Base-by-base conservation (phyloP, 345 rosid species). In the Ceriops decandra region DNA sequence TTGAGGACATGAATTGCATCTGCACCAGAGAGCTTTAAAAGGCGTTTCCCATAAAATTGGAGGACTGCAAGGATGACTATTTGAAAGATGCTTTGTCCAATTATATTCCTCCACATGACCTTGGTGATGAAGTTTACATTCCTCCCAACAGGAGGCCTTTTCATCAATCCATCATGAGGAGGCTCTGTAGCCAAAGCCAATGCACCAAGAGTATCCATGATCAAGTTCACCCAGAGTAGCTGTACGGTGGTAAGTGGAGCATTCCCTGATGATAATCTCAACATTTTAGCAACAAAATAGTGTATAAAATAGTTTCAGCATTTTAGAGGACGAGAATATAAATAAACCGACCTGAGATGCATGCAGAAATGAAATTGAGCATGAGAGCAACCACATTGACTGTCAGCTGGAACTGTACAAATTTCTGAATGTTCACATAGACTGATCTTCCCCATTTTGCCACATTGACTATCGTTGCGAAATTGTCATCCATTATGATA, bases 201-300 rank as follows among this genome's bases (percentile, higher is more conserved):
- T 8, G 96, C 96, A 51, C 96, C 96, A 1, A 90, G 92, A 28
- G 96, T 87, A 87, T 90, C 96, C 96, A 90, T 90, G 62, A 90
- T 90, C 86, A 90, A 77, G 85, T 90, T 90, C 68, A 87, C 96
- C 96, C 96, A 90, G 0, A 90, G 96, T 75, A 90, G 73, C 67
- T 90, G 96, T 31, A 87, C 92, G 33, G 96, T 91, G 2, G 90
- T 90, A 15, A 90, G 88, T 64, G 96, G 96, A 64, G 90, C 91
- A 68, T 85, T 66, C 7, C 96, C 96, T 90, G 82, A 56, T 10
- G 16, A 56, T 24, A 24, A 27, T 24, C 28, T 24, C 21, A 56
- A 56, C 49, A 42, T 21, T 56, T 56, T 56, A 56, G 31, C 26
- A 56, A 56, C 59, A 56, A 21, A 24, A 9, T 42, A 42, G 17